Percentiles rank a stretch among this genome's conserved stretches.
Conservation (phyloP, 83 land plant species). For the Picea mariana region DNA sequence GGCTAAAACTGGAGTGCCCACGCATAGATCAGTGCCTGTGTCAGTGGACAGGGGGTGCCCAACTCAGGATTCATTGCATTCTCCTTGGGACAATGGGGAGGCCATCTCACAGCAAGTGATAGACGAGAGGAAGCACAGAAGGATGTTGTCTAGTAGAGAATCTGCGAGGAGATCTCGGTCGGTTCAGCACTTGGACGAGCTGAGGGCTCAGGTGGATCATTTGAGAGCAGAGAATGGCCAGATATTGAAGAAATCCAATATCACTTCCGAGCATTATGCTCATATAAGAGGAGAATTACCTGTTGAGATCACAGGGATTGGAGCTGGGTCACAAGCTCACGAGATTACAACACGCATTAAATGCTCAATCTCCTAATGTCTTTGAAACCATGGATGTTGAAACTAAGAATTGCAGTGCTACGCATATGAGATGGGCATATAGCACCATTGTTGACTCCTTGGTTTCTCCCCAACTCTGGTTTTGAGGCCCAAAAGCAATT, state of each 20-base stretch:
- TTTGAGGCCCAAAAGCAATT: neutral
- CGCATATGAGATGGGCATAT: neutral
- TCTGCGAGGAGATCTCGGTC: slow-evolving; percentile 30
- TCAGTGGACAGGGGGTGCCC: neutral
- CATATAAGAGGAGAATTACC: slow-evolving; percentile 25
- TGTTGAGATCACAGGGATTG: slow-evolving; percentile 21
- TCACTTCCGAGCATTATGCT: slow-evolving; percentile 22
- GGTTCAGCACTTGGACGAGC: slow-evolving; percentile 34
- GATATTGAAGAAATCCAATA: slow-evolving; percentile 34
- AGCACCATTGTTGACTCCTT: neutral
- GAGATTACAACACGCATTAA: slow-evolving; percentile 12
- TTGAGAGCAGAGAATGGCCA: slow-evolving; percentile 31
- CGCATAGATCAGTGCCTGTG: neutral
- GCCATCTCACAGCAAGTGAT: slow-evolving; percentile 18
- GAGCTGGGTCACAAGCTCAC: slow-evolving; percentile 23
- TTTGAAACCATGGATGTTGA: neutral
- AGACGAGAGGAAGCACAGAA: slow-evolving; percentile 38
- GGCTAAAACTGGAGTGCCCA: neutral
- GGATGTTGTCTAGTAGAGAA: slow-evolving; percentile 47
- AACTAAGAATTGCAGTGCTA: neutral
- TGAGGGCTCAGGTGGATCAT: slow-evolving; percentile 39
- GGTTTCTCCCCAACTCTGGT: neutral
- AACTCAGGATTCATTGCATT: neutral
- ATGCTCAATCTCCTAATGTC: neutral
- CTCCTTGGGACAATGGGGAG: slow-evolving; percentile 1